Base-by-base conservation (phyloP, 768 basidiomycete species). In the Lactarius pseudohatsudake region DNA sequence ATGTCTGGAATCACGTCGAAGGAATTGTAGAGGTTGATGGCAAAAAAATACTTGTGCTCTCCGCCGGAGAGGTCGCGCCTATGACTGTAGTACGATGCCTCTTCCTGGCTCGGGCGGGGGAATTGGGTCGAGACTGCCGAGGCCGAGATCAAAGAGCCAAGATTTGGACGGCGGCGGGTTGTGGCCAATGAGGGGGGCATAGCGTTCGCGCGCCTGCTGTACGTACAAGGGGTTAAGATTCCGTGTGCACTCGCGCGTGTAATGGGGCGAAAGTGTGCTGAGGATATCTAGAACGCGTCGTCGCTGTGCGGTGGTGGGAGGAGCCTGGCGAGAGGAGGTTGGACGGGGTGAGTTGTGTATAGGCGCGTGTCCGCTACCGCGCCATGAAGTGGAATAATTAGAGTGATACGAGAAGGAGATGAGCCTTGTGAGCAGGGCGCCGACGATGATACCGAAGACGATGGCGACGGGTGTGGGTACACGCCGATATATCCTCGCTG, bases 1-100 rank as follows among this genome's bases (percentile, higher is more conserved):
- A 98, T 84, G 78, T 99, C 97, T 20, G 97, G 96, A 71, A 98
- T 96, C 76, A 98, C 81, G 79, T 97, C 95, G 85, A 98, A 99
- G 15, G 96, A 98, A 82, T 99, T 99, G 84, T 98, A 98, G 66
- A 98, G 82, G 79, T 99, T 99, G 84, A 99, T 98, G 67, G 94
- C 96, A 78, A 99, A 97, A 79, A 94, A 98, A 77, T 98, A 99
- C 76, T 99, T 98, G 86, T 99, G 97, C 70, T 90, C 85, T 73
- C 81, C 82, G 13, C 82, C 75, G 32, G 81, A 76, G 22, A 76
- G 70, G 26, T 75, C 73, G 11, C 75, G 74, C n/a, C 73, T 71
- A 28, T 67, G 74, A 36, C 5, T 71, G 72, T 65, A 75, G 74
- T 36, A 80, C 76, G 57, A 77, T 74, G 71, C 73, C 76, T 62